Base-by-base conservation (phyloP, 2,329 filamentous ascomycete species). In the Scedosporium minutisporum region DNA sequence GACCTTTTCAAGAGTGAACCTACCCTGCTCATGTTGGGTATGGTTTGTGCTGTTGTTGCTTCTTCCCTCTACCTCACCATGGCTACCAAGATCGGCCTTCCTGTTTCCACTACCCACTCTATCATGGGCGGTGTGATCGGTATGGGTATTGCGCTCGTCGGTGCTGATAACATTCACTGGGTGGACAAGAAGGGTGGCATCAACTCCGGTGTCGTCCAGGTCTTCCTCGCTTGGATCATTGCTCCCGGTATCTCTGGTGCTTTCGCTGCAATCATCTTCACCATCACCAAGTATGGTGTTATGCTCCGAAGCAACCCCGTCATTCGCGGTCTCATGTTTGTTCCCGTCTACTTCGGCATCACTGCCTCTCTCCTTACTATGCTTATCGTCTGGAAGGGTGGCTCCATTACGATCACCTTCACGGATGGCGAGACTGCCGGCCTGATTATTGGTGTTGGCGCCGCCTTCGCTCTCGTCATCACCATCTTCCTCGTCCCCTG, bases 81-180 rank as follows among this genome's bases (percentile, higher is more conserved):
- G 65, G 79, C 80, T 48, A 86, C 84, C 3, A 71, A 69, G 46
- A 68, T 80, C 65, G 82, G 82, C 44, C 76, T 85, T 65, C 84
- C 83, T 42, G 83, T 86, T n/a, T 85, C 82, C 0, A 85, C 84
- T 3, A 87, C 84, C 1, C 83, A 86, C 70, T 84, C 82, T 12
- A 79, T 86, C 64, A 79, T 86, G 65, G 82, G 82, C 18, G 82
- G 82, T 65, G 77, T 87, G 33, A 75, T 85, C 63, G 84, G 84
- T 63, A 82, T 85, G 68, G 84, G 83, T 57, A 76, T 87, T 46
- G 84, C 82, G 9, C 72, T 77, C 12, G 73, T 86, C 27, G 84
- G 84, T 6, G 72, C 75, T 1, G 64, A 72, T 2, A 80, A 81
- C 65, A 75, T 87, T 58, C 77, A 80, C 62, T 87, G 85, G 82